Base-by-base conservation (phyloP, 768 basidiomycete genomes). In the Mrakia gelida region DNA sequence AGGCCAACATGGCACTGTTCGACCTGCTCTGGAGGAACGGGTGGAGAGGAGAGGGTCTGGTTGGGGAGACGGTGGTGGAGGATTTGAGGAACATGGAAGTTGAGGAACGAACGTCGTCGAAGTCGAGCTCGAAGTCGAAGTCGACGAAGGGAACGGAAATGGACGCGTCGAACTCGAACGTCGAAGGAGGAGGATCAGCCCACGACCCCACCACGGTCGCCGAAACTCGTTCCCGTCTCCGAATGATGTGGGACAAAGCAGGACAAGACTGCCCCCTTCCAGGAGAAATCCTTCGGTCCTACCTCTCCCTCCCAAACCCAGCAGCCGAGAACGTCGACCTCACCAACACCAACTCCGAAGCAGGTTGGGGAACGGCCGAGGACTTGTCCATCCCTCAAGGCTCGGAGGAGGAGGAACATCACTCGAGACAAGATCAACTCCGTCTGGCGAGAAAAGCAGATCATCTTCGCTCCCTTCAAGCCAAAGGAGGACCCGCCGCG, bases 41-140 rank as follows among this genome's bases (percentile, higher is more conserved):
- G 1, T 73, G 72, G 72, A n/a, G 72, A 30, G 72, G 72, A 52
- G 54, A 73, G 54, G 71, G 71, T 10, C 13, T 73, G 54, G 21
- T 71, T 32, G 16, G 11, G 2, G 16, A 23, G 7, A 26, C 13
- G 21, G 18, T 56, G 21, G 54, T 56, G 18, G 54, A 8, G 18
- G 21, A 18, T 6, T 16, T 45, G 45, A 45, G 45, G 45, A 16
- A 3, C 45, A 45, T 6, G 45, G 45, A 45, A 10, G 45, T 45
- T 1, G 45, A 52, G 49, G 49, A 52, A 52, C 49, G 16, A 52
- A 52, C 16, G 11, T 21, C 59, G 28, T n/a, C n/a, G 26, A n/a
- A 38, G 38, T 3, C 59, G 45, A 59, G 2, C 56, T n/a, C n/a
- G 16, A 15, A 54, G 52, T 6, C 23, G 23, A 56, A n/a, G 56